phyloP scores from a whole-genome alignment of 345 rosid species.

The Lagerstroemia speciosa region DNA sequence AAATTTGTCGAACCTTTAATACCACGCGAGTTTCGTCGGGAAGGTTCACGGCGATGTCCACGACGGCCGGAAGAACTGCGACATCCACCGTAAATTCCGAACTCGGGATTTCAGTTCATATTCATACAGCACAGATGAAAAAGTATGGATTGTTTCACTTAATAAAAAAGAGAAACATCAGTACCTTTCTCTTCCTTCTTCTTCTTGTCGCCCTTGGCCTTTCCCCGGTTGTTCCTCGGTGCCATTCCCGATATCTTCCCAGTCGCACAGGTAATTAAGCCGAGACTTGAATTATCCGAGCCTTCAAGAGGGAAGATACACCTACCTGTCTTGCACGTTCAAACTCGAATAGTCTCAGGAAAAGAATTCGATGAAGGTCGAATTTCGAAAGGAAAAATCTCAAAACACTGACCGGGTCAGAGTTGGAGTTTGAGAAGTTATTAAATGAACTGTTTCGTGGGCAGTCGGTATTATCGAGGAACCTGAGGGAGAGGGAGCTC shows the following conservation, averaged over 20 bases:
- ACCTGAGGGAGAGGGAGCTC: slow-evolving; percentile 10
- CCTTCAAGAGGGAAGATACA: not conserved
- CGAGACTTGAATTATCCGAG: not conserved
- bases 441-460: not conserved
- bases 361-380: not conserved
- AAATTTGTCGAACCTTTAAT: slow-evolving; percentile 50
- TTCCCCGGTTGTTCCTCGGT: slow-evolving; percentile 86
- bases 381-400: not conserved
- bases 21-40: slow-evolving; percentile 69
- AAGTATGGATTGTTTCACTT: not conserved
- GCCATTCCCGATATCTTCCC: slow-evolving; percentile 48
- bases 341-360: too few species aligned
- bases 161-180: too few species aligned
- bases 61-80: slow-evolving; percentile 85
- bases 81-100: not conserved
- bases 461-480: not conserved
- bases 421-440: not conserved
- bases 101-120: not conserved
- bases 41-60: slow-evolving; percentile 74
- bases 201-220: slow-evolving; percentile 90
- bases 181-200: slow-evolving; percentile 95
- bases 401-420: not conserved
- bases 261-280: not conserved
- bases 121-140: not conserved
- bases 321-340: too few species aligned